Evolutionary conservation across 768 basidiomycete species (phyloP).

Genomic region (Suillus subalutaceus): DNA sequence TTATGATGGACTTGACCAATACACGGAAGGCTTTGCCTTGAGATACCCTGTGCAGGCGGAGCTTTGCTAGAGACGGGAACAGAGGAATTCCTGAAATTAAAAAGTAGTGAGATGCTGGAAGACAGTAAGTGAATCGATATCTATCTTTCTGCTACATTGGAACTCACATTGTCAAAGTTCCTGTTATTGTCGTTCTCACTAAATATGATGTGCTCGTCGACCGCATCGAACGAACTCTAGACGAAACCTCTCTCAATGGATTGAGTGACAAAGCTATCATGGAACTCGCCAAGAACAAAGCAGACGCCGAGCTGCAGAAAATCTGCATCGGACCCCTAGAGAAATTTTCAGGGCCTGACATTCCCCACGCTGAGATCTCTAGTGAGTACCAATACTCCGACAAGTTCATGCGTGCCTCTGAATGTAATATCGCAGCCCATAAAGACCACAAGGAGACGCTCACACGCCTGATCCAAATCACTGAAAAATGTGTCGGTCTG

Average conservation of each 20-base stretch:
- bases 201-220: constrained; percentile 9
- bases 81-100: background rate
- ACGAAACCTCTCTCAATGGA: background rate
- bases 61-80: background rate
- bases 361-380: constrained; percentile 1
- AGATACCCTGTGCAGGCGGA: background rate
- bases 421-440: background rate
- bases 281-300: background rate
- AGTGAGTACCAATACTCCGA: background rate
- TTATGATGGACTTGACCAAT: background rate
- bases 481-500: background rate
- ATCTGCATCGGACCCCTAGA: constrained; percentile 7
- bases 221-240: background rate
- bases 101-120: background rate
- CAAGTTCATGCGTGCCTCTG: background rate
- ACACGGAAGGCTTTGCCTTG: constrained; percentile 6
- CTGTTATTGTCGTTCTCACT: constrained; percentile 11
- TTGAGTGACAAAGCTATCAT: background rate
- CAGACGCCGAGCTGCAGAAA: constrained; percentile 1
- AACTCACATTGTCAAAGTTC: background rate
- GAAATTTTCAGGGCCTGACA: background rate
- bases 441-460: constrained; percentile 1
- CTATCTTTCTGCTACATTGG: background rate
- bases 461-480: background rate
- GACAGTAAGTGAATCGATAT: constrained; percentile 1